Evolutionary conservation across 257 asterid genomes (phyloP), one percentile per base, ranked within the genome.

Genomic region (Solanum okadae): DNA sequence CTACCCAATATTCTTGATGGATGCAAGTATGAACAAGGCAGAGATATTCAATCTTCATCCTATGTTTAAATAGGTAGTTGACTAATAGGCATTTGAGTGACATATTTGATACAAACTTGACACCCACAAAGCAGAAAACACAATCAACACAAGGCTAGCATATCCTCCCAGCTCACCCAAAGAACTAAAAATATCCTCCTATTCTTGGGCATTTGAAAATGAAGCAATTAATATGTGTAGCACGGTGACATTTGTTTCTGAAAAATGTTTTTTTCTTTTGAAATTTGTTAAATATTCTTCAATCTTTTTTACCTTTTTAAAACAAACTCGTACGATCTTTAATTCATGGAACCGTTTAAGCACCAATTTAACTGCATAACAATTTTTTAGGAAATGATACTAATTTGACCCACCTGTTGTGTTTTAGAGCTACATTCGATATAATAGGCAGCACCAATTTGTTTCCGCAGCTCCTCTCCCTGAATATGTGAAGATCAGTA

Each of bases 401-500:
- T 81, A 81, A n/a, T 29, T 79, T 61, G 12, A 77, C 27, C 70
- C 78, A 96, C 99, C 99, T 95, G 99, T 89, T 96, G 99, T 90
- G 99, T 95, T 92, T 96, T 96, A 34, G 99, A 95, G 92, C 99
- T 96, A 92, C 99, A 96, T 84, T 96, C 99, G 16, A 96, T 93
- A 89, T 96, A 96, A 90, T 93, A 94, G 29, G 97, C 86, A 5
- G 98, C 98, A 29, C 98, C 98, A 78, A 96, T 94, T 85, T 93
- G 96, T 90, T 93, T 95, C 10, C 99, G 95, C 31, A 96, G 98
- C 93, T 95, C 99, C 93, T 96, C 98, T 9, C 99, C 99, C 98
- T 96, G 89, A 89, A 89, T n/a, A 87, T 56, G 40, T 29, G 87
- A 33, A 77, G 37, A 63, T 79, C 83, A 81, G 85, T 73, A 63